Evolutionary conservation across 805 yeast genomes (phyloP).

Genomic region (Schwanniomyces pseudopolymorphus): DNA sequence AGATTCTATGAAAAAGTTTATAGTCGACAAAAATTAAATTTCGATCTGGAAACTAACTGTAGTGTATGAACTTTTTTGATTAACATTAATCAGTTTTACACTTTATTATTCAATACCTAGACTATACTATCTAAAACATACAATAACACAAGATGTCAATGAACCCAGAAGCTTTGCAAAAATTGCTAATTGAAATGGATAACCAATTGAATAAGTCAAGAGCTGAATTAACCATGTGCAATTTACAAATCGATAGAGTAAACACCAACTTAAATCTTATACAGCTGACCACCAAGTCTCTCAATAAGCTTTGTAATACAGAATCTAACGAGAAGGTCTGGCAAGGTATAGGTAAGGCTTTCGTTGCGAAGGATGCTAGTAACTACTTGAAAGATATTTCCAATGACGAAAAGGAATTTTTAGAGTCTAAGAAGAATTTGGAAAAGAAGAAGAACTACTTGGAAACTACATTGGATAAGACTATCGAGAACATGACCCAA

Average conservation of each 20-base stretch:
- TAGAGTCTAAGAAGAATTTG: slow-evolving; percentile 61
- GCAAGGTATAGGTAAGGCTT: slow-evolving; percentile 84
- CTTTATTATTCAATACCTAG: not conserved
- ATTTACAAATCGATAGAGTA: slow-evolving; percentile 49
- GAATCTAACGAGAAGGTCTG: slow-evolving; percentile 58
- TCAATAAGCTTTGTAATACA: slow-evolving; percentile 36
- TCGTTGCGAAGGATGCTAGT: slow-evolving; percentile 45
- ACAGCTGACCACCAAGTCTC: slow-evolving; percentile 55
- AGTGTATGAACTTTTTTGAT: not conserved
- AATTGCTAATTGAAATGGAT: slow-evolving; percentile 66
- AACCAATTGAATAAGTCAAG: slow-evolving; percentile 58
- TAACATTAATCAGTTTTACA: not conserved
- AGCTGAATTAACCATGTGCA: slow-evolving; percentile 57
- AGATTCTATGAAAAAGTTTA: not conserved
- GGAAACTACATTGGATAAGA: slow-evolving; percentile 74
- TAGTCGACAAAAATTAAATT: not conserved
- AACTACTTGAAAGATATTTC: slow-evolving; percentile 50
- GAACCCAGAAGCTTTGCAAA: slow-evolving; percentile 48
- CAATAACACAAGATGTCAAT: slow-evolving; percentile 39
- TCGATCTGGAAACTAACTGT: not conserved
- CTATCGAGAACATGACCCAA: slow-evolving; percentile 61
- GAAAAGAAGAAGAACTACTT: slow-evolving; percentile 69
- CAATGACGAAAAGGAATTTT: slow-evolving; percentile 51
- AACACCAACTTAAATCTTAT: slow-evolving; percentile 53
- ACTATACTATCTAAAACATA: not conserved